Base-by-base conservation (phyloP, 2,329 filamentous ascomycete genomes). In the Cercospora nicotianae region DNA sequence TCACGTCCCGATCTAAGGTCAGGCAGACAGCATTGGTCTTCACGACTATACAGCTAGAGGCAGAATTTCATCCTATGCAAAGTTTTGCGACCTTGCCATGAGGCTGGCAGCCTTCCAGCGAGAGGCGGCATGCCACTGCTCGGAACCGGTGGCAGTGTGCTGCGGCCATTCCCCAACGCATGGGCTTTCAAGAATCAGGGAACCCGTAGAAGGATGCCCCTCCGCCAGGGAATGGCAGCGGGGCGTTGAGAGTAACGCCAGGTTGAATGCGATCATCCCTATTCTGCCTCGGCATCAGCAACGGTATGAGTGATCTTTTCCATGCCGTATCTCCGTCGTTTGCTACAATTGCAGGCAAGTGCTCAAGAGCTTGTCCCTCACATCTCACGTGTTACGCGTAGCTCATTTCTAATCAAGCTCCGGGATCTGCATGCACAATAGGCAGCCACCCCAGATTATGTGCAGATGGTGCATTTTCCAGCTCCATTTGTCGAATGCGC, bases 1-100 rank as follows among this genome's bases (percentile, higher is more conserved):
- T 12, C 68, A 70, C 55, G 51, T 70, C 8, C 66, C 71, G 16
- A 53, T 68, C 55, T 69, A 33, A 66, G 28, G 4, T 10, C n/a
- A 53, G 33, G 18, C 23, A 13, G 13, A 13, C 12, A 6, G 2
- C 48, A 16, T 53, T n/a, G 20, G 12, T 16, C 23, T 13, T 8
- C 12, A 26, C 23, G 48, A 53, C 10, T 16, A 53, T 53, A 53
- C 48, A 26, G 42, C 42, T 20, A 48, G 42, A 16, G 36, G 36
- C 36, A n/a, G 16, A 53, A 23, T 10, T 16, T 13, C 4, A 53
- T 53, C 28, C 18, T 26, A 3, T 53, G 23, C 48, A 28, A 53
- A 2, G 8, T 53, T 13, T 2, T 28, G 23, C 48, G 13, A 10
- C 45, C 9, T 53, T 23, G 23, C 48, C 48, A 28, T 26, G 5